Conservation (phyloP, 2,329 filamentous ascomycete genomes). For the Huntiella decipiens region DNA sequence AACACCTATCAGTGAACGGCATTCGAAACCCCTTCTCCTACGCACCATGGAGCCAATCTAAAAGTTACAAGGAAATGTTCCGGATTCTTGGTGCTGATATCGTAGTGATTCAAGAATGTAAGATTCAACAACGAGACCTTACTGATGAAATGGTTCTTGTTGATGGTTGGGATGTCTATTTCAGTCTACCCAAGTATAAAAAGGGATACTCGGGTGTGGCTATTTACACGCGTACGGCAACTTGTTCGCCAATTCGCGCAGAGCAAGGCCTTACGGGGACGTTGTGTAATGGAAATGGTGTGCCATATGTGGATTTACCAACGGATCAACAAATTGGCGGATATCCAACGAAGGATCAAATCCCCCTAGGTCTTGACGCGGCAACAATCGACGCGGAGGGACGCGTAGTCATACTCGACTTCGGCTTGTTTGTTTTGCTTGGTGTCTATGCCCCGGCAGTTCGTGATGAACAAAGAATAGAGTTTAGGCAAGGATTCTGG, state of each 20-base stretch:
- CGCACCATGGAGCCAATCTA: constrained; percentile 58
- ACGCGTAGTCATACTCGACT: constrained; percentile 77
- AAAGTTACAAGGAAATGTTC: constrained; percentile 70
- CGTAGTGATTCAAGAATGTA: constrained; percentile 85
- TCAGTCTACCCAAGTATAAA: constrained; percentile 81
- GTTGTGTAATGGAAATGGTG: constrained; percentile 46
- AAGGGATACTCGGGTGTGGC: constrained; percentile 95
- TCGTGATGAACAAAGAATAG: constrained; percentile 63
- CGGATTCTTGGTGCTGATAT: constrained; percentile 84
- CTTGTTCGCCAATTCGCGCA: constrained; percentile 68
- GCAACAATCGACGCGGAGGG: constrained; percentile 57
- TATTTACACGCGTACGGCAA: constrained; percentile 78
- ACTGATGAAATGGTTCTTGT: constrained; percentile 91
- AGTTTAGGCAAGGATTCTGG: constrained; percentile 66
- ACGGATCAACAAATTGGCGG: constrained; percentile 65
- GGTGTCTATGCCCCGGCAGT: constrained; percentile 86
- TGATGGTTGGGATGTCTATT: constrained; percentile 89
- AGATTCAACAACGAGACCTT: constrained; percentile 85
- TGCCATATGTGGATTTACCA: constrained; percentile 56
- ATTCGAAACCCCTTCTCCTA: constrained; percentile 74
- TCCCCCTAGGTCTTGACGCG: constrained; percentile 30
- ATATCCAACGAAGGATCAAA: constrained; percentile 55
- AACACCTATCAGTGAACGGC: constrained; percentile 47
- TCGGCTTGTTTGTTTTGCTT: constrained; percentile 82
- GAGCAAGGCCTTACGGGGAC: constrained; percentile 87